These are phyloP conservation scores for Aspergillus puulaauensis DNA, from an alignment of 2,329 filamentous ascomycete genomes.

Conservation along the genomic window DNA sequence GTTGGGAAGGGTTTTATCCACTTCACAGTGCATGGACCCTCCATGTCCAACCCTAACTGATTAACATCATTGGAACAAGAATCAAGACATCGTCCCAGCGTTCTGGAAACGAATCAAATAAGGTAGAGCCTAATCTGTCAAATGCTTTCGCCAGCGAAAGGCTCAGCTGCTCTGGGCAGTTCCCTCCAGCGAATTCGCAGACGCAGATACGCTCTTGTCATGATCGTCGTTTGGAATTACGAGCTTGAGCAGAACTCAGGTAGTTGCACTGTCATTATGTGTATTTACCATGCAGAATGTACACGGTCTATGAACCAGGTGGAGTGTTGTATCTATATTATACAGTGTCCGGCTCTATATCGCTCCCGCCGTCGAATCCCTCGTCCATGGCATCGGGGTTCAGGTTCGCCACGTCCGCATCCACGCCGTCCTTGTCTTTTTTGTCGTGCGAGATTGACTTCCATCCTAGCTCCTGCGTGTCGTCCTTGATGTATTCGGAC, in stretches of 20 bases:
- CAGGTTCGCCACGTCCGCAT: constrained; percentile 41
- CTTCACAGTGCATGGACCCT: too few relatives aligned
- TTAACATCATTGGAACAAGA: too few relatives aligned
- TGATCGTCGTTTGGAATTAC: too few relatives aligned
- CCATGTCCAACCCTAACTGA: too few relatives aligned
- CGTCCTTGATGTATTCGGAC: constrained; percentile 63
- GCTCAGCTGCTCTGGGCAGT: too few relatives aligned
- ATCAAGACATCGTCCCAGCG: too few relatives aligned
- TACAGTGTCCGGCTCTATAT: constrained; percentile 37
- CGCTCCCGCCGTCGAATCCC: constrained; percentile 36
- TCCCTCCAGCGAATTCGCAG: too few relatives aligned
- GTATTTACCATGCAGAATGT: neutral
- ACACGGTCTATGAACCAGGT: neutral
- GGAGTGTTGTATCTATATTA: constrained; percentile 4
- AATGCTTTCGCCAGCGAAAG: too few relatives aligned
- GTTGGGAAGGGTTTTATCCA: too few relatives aligned
- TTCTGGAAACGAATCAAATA: too few relatives aligned
- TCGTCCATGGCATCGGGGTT: constrained; percentile 51
- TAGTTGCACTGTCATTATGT: neutral
- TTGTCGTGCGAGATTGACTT: constrained; percentile 56
- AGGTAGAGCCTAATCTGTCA: too few relatives aligned
- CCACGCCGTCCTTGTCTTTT: constrained; percentile 31
- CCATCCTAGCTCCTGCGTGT: constrained; percentile 55
- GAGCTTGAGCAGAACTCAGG: neutral
- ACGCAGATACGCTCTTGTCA: too few relatives aligned